Conservation (phyloP, 208 protist genomes). For the Herpetomonas samuelpessoai region DNA sequence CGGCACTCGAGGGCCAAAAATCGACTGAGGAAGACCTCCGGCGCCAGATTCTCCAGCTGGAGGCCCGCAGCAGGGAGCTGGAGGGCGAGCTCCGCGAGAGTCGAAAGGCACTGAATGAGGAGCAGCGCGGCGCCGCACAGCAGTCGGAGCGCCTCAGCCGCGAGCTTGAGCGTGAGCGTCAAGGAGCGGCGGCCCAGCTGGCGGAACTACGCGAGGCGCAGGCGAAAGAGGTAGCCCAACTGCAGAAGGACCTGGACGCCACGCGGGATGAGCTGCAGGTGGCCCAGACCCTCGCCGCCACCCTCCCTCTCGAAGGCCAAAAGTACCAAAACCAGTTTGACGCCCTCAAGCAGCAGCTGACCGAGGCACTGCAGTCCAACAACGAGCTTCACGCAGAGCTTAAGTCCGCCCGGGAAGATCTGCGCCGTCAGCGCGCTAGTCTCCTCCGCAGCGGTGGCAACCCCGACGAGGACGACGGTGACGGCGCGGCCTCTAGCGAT, state of each 20-base stretch:
- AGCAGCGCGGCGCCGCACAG: constrained; percentile 14
- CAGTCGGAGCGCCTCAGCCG: constrained; percentile 21
- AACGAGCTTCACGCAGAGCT: constrained; percentile 31
- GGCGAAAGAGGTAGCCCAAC: constrained; percentile 7
- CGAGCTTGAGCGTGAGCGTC: constrained; percentile 23
- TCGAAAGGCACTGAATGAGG: constrained; percentile 19
- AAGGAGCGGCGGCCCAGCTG: constrained; percentile 18
- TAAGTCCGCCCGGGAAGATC: constrained; percentile 16
- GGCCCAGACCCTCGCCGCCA: constrained; percentile 50
- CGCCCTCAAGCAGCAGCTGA: constrained; percentile 36
- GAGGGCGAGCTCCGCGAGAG: constrained; percentile 17
- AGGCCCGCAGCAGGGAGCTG: constrained; percentile 19
- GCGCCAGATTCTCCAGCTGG: constrained; percentile 22
- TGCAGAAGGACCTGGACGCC: constrained; percentile 24
- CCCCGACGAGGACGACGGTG: constrained; percentile 7
- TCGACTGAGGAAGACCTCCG: constrained; percentile 25
- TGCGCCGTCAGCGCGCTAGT: constrained; percentile 12
- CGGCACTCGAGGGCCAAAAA: constrained; percentile 16
- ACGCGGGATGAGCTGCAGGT: constrained; percentile 35
- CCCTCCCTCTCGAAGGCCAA: constrained; percentile 34
- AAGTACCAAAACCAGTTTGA: constrained; percentile 38
- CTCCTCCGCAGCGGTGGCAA: constrained; percentile 7
- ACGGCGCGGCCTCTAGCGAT: constrained; percentile 12
- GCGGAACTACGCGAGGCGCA: constrained; percentile 22
- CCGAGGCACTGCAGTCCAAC: constrained; percentile 30